Base-by-base conservation (phyloP, 306 rosid species). In the Corylus avellana region DNA sequence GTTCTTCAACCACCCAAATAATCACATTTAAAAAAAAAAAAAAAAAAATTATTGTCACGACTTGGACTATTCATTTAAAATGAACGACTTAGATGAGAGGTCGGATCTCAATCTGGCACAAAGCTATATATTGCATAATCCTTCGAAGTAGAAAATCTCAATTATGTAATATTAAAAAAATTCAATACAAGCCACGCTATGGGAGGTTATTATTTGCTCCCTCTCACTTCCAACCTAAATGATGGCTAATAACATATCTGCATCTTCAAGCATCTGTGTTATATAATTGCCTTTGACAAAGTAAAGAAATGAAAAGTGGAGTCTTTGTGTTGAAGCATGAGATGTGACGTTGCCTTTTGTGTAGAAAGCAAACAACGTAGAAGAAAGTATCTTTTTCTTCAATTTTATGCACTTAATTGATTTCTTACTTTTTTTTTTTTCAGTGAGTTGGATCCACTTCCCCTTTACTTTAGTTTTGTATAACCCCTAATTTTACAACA, bases 151-250 rank as follows among this genome's bases (percentile, higher is more conserved):
- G 37, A 59, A 25, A 25, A 25, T 11, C 66, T 25, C 12, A 59
- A 59, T 9, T 59, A 10, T 22, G 7, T 53, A 53, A 13, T 25
- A 12, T 59, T 25, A 9, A 1, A 22, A 20, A 59, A 12, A 22
- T 25, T 22, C 29, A 59, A 25, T 59, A 3, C 29, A 59, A 11
- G 37, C 32, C 79, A 58, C 49, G 39, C 55, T 8, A 62, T 25
- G 54, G 51, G 17, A 49, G 49, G 53, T 78, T 67, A 25, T 51
- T 57, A 22, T 61, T 66, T 50, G 42, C 71, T 78, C 73, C 71
- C 67, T 80, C 50, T 77, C 76, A 29, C 84, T 82, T 80, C 73
- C 27, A 55, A 75, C 29, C 84, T 57, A 44, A 83, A 80, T 53
- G 56, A 80, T 66, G 55, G 32, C 66, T 39, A 42, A 6, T 20